Percentiles rank a stretch among this genome's conserved stretches.
Evolutionary conservation across 2,329 filamentous ascomycete species (phyloP).

Genomic region (Paracoccidioides lutzii): DNA sequence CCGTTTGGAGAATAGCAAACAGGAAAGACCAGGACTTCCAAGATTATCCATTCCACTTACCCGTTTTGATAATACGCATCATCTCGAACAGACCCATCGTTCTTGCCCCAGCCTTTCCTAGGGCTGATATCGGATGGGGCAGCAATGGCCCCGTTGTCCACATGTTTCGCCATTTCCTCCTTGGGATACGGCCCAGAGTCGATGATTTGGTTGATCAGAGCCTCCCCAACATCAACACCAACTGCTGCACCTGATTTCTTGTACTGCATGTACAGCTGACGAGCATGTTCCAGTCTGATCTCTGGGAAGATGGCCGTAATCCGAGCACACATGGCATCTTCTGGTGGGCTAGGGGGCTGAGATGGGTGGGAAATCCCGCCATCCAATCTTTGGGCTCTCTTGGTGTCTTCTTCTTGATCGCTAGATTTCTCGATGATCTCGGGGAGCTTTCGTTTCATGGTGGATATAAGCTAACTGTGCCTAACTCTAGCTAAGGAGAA

Average conservation of each 20-base stretch:
- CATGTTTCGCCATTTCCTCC: conserved; percentile 25
- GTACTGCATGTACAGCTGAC: conserved; percentile 22
- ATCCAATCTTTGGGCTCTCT: neutral
- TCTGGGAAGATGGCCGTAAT: conserved; percentile 36
- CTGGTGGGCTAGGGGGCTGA: neutral
- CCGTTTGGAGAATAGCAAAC: neutral
- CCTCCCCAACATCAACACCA: conserved; percentile 11
- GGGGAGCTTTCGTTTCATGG: conserved; percentile 3
- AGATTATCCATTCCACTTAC: conserved; percentile 9
- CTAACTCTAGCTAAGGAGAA: neutral
- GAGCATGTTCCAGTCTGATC: conserved; percentile 32
- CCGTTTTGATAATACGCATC: conserved; percentile 13
- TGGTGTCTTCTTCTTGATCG: neutral
- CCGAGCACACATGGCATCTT: conserved; percentile 6
- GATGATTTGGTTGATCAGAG: conserved; percentile 32
- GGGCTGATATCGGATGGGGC: conserved; percentile 17
- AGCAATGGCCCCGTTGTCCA: conserved; percentile 21
- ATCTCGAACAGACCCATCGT: conserved; percentile 17
- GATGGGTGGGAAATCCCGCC: neutral
- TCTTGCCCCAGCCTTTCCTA: conserved; percentile 12
- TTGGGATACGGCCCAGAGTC: conserved; percentile 33
- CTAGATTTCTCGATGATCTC: neutral
- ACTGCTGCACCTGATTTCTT: neutral
- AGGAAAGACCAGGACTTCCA: neutral
- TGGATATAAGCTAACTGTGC: neutral